Evolutionary conservation across 2,329 filamentous ascomycete genomes (phyloP), one percentile per base, ranked within the genome.

Genomic region (Tolypocladium amazonense): DNA sequence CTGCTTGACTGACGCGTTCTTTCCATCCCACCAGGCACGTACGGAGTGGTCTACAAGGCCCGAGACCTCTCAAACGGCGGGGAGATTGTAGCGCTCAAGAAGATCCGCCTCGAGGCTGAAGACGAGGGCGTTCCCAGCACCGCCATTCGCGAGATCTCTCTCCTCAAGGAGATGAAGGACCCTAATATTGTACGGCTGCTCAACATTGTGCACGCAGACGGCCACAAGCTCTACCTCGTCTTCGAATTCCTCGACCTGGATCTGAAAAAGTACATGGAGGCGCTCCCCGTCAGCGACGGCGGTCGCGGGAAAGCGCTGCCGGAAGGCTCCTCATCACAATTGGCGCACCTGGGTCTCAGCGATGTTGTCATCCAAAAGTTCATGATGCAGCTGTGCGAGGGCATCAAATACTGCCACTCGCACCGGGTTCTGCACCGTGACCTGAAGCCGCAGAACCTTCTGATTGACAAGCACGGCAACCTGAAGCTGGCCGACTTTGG

Each of bases 191-290:
- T 96, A 62, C 85, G 86, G 64, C 84, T 96, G 52, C 76, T 92
- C 70, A 96, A 96, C 78, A 96, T 96, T 65, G 91, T 96, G 58
- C 92, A 96, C 74, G 90, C 92, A 70, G 92, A 96, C 72, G 91
- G 92, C 60, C 90, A 96, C 78, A 96, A 96, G 78, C 85, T 96
- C 57, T 96, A 96, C 75, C 88, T 96, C 56, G 92, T 96, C 66
- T 89, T 92, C 65, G 92, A 96, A 73, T 96, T 90, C 75, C 87
- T 96, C 66, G 92, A 96, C 70, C 81, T 93, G 60, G 92, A 96
- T 69, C 79, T 96, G 67, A 96, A 96, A 79, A 96, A 95, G 75
- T 96, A 95, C 76, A 96, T 96, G 91, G 92, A 96, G 75, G 84
- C 91, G 8, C 82, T 96, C 52, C 91, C 91, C 4, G 86, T 93